Percentiles rank a stretch among this genome's conserved stretches.
Evolutionary conservation across 805 yeast genomes (phyloP).

Genomic region (Pichia scutulata): DNA sequence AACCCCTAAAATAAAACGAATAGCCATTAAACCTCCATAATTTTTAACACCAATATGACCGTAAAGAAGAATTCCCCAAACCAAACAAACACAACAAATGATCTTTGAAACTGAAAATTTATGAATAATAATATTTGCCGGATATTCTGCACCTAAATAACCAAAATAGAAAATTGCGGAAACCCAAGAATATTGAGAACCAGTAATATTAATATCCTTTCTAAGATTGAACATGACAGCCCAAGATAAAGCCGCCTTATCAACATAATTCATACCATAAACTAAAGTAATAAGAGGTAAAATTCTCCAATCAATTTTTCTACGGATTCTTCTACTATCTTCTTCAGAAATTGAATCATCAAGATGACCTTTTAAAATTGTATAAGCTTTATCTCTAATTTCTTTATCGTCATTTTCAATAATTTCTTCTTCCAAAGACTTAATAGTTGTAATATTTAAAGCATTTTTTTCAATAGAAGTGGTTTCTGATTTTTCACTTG

Average conservation of each 20-base stretch:
- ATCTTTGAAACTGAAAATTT: constrained; percentile 28
- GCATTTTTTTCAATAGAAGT: background rate
- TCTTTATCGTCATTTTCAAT: constrained; percentile 10
- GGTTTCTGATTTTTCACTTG: background rate
- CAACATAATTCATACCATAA: constrained; percentile 33
- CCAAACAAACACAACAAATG: constrained; percentile 22
- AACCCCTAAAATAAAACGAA: constrained; percentile 32
- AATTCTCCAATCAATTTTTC: constrained; percentile 27
- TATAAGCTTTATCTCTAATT: constrained; percentile 16
- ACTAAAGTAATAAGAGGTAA: constrained; percentile 19
- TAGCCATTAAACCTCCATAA: constrained; percentile 38
- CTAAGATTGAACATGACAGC: constrained; percentile 40
- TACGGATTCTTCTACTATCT: constrained; percentile 22
- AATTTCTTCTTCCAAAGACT: constrained; percentile 1
- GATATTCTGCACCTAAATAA: constrained; percentile 39
- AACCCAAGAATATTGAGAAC: constrained; percentile 36
- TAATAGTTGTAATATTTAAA: background rate
- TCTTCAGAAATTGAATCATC: constrained; percentile 14
- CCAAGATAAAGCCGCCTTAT: constrained; percentile 44
- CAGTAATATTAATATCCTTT: constrained; percentile 36
- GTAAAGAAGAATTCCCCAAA: constrained; percentile 30
- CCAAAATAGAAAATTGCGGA: constrained; percentile 43
- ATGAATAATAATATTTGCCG: constrained; percentile 37
- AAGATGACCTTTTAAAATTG: constrained; percentile 16
- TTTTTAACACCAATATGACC: constrained; percentile 38